These are phyloP conservation scores for Dryas alaskensis DNA, from an alignment of 306 rosid genomes.

Conservation along the genomic window DNA sequence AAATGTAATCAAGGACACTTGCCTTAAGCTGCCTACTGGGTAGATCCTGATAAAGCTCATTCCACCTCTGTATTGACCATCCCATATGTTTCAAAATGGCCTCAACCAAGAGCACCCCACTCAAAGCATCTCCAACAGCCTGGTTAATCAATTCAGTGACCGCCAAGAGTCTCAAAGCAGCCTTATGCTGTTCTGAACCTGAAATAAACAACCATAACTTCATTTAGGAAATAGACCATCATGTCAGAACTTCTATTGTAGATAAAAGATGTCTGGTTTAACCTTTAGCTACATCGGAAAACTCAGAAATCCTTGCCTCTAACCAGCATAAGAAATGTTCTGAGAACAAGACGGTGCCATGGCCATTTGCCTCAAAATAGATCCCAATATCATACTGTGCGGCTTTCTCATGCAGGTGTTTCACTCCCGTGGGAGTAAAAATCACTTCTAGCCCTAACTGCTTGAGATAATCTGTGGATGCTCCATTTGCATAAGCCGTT, in stretches of 20 bases:
- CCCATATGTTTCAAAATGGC: constrained; percentile 67
- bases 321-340: constrained; percentile 56
- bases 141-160: constrained; percentile 78
- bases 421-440: constrained; percentile 88
- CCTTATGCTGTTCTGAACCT: constrained; percentile 71
- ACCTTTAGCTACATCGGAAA: constrained; percentile 58
- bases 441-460: constrained; percentile 70
- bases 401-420: constrained; percentile 85
- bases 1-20: constrained; percentile 14
- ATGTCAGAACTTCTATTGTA: constrained; percentile 20
- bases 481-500: constrained; percentile 97
- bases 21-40: constrained; percentile 98
- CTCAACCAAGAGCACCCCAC: constrained; percentile 90
- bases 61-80: constrained; percentile 83
- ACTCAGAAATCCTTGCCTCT: constrained; percentile 41
- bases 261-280: constrained; percentile 18
- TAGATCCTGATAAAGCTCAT: constrained; percentile 77
- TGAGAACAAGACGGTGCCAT: constrained; percentile 85
- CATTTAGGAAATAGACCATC: constrained; percentile 15
- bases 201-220: constrained; percentile 29
- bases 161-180: constrained; percentile 72
- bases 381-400: constrained; percentile 77
- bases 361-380: constrained; percentile 98
- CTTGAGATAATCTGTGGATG: constrained; percentile 76
- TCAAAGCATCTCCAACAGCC: constrained; percentile 93